These are phyloP conservation scores for Fomitopsis schrenkii DNA, from an alignment of 1,284 basidiomycete species.

Conservation along the genomic window DNA sequence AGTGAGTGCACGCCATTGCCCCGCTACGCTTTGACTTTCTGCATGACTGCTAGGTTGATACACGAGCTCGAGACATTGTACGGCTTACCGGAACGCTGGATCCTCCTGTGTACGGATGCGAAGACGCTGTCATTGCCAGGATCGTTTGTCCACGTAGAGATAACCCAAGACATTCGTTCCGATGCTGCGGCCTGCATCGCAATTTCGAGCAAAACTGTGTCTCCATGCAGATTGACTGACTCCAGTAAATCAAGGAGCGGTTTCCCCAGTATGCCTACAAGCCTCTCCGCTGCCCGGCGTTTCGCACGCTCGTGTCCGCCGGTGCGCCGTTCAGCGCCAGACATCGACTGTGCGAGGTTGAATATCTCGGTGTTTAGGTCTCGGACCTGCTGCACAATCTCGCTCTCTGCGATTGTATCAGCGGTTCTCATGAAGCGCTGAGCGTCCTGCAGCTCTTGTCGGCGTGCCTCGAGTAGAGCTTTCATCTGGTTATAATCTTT, in stretches of 20 bases:
- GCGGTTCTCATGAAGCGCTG: constrained; percentile 42
- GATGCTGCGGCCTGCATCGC: not conserved
- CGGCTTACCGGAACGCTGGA: constrained; percentile 35
- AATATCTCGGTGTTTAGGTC: constrained; percentile 46
- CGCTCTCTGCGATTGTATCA: constrained; percentile 41
- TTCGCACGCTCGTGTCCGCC: not conserved
- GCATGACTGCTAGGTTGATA: not conserved
- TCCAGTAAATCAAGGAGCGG: not conserved
- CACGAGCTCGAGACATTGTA: no score
- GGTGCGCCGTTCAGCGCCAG: constrained; percentile 25
- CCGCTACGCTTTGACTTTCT: constrained; percentile 50
- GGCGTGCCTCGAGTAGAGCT: constrained; percentile 28
- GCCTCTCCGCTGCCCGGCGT: no score
- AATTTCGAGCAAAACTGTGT: not conserved
- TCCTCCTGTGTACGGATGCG: constrained; percentile 32
- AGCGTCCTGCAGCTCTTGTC: constrained; percentile 40
- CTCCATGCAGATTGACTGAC: not conserved
- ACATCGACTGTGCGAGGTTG: constrained; percentile 43
- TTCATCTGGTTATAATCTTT: not conserved
- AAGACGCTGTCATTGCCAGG: constrained; percentile 4
- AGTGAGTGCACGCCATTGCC: constrained; percentile 51
- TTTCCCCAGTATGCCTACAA: not conserved
- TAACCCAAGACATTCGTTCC: not conserved
- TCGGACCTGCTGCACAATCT: constrained; percentile 42
- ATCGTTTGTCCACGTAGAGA: not conserved